Base-by-base conservation (phyloP, 306 rosid genomes). In the Datisca glomerata region DNA sequence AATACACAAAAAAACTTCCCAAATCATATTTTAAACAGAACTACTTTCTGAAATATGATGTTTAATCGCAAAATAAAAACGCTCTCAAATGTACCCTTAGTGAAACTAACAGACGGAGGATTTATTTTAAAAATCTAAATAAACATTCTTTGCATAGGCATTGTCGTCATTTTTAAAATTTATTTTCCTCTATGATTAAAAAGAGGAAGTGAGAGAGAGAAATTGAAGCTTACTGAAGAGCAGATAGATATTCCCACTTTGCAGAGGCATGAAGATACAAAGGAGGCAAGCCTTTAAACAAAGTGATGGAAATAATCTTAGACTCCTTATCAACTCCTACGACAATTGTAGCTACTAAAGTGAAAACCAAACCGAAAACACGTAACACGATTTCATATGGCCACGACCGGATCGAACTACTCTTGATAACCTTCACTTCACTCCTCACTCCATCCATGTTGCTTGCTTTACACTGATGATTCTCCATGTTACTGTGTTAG, bases 201-300 rank as follows among this genome's bases (percentile, higher is more conserved):
- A n/a, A n/a, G n/a, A n/a, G n/a, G n/a, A n/a, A n/a, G n/a, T n/a
- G n/a, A 14, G 49, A 10, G 50, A 35, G 4, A 13, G 35, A 42
- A 12, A 19, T 7, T 35, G 23, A 29, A 58, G 11, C 71, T 41
- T 63, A 77, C 86, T 69, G 75, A 25, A 61, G 59, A 49, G 86
- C 75, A 53, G 86, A 73, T 68, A 78, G 56, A 52, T 78, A 78
- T 24, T 73, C 55, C 86, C 86, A 78, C 61, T 77, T 67, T 34
- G 86, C 86, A 41, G 78, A 65, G 25, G 64, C 74, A 51, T 53
- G 33, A 42, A 73, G 56, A 4, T 70, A 54, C 41, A 78, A 13
- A 8, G 56, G 62, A n/a, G 73, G 75, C n/a, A 44, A 59, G 45
- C 33, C 5, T 23, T 50, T 15, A 11, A 31, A 12, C 20, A 50